Conservation (phyloP, 768 basidiomycete genomes). For the Boletus bicolor region DNA sequence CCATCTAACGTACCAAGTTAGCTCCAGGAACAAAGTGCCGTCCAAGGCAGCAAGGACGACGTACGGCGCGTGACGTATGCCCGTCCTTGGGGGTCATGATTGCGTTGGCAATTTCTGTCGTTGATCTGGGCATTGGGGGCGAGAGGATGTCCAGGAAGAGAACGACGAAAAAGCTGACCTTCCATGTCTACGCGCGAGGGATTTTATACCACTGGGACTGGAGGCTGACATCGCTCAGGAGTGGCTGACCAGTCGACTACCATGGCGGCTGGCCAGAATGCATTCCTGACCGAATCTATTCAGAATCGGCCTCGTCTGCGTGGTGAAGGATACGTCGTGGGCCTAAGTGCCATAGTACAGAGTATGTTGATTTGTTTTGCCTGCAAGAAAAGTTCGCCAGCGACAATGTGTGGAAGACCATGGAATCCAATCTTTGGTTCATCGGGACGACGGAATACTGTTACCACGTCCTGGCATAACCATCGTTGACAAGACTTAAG, state of each 20-base stretch:
- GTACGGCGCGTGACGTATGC: neutral
- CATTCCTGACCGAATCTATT: neutral
- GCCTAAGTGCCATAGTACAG: too few relatives aligned
- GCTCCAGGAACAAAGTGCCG: too few relatives aligned
- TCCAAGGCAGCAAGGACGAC: neutral
- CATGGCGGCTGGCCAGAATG: neutral
- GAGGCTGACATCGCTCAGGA: neutral
- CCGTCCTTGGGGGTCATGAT: neutral
- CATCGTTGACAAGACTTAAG: too few relatives aligned
- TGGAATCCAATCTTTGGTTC: too few relatives aligned
- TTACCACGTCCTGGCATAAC: too few relatives aligned
- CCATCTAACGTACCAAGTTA: neutral
- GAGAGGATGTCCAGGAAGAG: neutral
- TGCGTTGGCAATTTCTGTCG: neutral
- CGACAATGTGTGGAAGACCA: neutral
- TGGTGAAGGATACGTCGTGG: neutral
- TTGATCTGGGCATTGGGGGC: neutral
- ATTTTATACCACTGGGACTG: neutral
- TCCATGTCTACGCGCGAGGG: neutral
- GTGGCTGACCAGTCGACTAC: neutral
- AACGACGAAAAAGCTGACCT: slow-evolving; percentile 1
- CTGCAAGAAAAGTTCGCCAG: neutral
- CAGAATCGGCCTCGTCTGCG: neutral
- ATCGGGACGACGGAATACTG: too few relatives aligned
- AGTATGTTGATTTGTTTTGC: neutral